Base-by-base conservation (phyloP, 1,284 basidiomycete species). In the Ceratobasidium sp. region DNA sequence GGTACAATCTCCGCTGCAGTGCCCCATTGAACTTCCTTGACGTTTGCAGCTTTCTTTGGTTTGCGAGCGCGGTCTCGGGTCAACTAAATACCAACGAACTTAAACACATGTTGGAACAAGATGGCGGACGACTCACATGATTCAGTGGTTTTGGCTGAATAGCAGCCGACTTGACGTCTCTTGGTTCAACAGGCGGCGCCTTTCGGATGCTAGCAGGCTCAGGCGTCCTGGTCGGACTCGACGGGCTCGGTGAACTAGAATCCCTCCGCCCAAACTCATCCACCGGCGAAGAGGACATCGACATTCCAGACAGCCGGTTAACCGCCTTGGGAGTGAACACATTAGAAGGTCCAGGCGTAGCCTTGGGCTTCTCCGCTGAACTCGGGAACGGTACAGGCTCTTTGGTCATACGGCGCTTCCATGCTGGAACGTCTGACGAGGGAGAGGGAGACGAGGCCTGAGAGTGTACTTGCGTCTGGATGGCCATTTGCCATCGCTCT, bases 71-170 rank as follows among this genome's bases (percentile, higher is more conserved):
- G 79, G 61, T 80, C 80, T n/a, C 78, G 66, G 49, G 81, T 82
- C 28, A 78, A 79, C 81, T 82, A 55, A 23, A 53, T 12, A 39
- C 10, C 63, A 40, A 49, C 13, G 26, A 46, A n/a, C 9, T 77
- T 28, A 69, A 39, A 15, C 20, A 28, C 18, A 18, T 15, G 39
- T 20, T 53, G 23, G 7, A 23, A 26, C 33, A 33, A 23, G 44
- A 51, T 28, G 39, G 18, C 3, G 90, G 89, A 87, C 89, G 89
- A 94, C 93, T 92, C 90, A 94, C 93, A 91, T 94, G 93, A 86
- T 89, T 91, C 87, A 94, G 86, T 81, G 93, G 91, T 84, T 55
- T 79, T 12, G 68, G 51, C 40, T 60, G 23, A 55, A 70, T 46
- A 53, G 33, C 49, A 4, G 33, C 33, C 15, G 72, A 76, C 39